These are phyloP conservation scores for Ziziphus jujuba DNA, from an alignment of 306 rosid genomes.

Conservation along the genomic window DNA sequence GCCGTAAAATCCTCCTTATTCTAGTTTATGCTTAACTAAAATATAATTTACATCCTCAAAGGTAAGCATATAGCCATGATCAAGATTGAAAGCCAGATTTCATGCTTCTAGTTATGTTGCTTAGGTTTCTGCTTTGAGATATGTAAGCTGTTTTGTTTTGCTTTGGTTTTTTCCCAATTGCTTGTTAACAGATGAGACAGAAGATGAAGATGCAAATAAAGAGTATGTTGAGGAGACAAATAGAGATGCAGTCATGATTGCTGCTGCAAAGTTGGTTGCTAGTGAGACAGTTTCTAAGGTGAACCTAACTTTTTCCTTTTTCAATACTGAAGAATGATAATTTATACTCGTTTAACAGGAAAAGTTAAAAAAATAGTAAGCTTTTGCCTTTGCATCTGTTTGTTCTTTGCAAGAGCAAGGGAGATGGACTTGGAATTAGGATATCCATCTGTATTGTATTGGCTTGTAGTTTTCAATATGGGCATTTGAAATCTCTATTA, in stretches of 20 bases:
- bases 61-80: background rate
- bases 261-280: conserved; percentile 71
- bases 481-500: background rate
- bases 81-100: background rate
- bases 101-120: background rate
- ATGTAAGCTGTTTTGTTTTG: background rate
- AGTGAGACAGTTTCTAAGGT: conserved; percentile 71
- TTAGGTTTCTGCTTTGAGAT: conserved; percentile 7
- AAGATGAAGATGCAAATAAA: conserved; percentile 72
- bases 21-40: no score
- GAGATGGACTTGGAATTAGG: background rate
- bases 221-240: conserved; percentile 81
- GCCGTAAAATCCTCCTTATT: no score
- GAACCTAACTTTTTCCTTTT: conserved; percentile 15
- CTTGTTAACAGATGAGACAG: conserved; percentile 63
- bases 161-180: conserved; percentile 17
- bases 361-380: background rate
- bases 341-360: background rate
- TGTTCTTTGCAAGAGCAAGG: no score
- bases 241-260: conserved; percentile 71
- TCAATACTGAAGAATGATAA: background rate
- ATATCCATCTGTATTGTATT: conserved; percentile 1
- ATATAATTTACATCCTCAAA: no score
- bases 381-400: no score
- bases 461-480: background rate